Evolutionary conservation across 78 protist genomes (phyloP).

Genomic region (Dictyostelium discoideum): dicty_2.7 NC_007088.5:1830501-1831000

Average conservation of each 20-base stretch:
- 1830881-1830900: not conserved
- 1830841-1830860: no score
- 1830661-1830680: not conserved
- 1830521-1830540: not conserved
- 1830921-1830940: not conserved
- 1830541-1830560: not conserved
- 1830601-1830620: conserved; percentile 1
- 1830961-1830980: not conserved
- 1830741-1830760: not conserved
- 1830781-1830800: no score
- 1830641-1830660: not conserved
- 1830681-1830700: not conserved
- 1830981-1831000: not conserved
- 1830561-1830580: not conserved
- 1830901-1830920: not conserved
- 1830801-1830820: no score
- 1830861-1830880: not conserved
- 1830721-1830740: not conserved
- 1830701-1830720: not conserved
- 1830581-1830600: not conserved
- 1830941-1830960: not conserved
- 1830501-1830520: not conserved
- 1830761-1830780: no score
- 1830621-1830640: not conserved
- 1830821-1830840: no score